Evolutionary conservation across 2,329 filamentous ascomycete species (phyloP).

Genomic region (Davidsoniella australis): DNA sequence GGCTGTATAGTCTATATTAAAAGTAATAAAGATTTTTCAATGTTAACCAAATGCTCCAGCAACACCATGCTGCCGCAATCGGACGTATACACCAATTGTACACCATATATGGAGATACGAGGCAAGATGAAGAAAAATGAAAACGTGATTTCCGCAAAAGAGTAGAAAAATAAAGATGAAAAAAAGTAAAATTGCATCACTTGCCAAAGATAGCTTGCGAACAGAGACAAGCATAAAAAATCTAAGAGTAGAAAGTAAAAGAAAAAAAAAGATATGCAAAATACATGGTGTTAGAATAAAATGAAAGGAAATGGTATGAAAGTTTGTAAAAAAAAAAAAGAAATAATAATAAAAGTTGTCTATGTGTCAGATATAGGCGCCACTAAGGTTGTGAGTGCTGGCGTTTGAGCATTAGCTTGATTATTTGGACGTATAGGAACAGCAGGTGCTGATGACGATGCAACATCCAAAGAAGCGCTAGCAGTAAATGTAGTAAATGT

Average conservation of each 20-base stretch:
- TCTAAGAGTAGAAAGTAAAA: not conserved
- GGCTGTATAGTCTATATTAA: too few relatives aligned
- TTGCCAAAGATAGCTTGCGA: not conserved
- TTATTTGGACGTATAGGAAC: not conserved
- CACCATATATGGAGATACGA: too few relatives aligned
- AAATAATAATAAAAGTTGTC: not conserved
- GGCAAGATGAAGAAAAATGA: too few relatives aligned
- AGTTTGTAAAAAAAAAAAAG: not conserved
- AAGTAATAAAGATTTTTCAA: too few relatives aligned
- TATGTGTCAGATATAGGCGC: too few relatives aligned
- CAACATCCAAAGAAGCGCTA: not conserved
- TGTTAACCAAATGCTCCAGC: too few relatives aligned
- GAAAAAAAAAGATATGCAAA: not conserved
- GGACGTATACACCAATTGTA: too few relatives aligned
- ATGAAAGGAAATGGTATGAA: not conserved
- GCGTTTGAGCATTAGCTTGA: too few relatives aligned
- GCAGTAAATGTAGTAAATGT: not conserved
- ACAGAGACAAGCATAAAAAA: not conserved
- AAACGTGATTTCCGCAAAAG: too few relatives aligned
- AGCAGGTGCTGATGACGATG: not conserved
- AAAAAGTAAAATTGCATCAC: not conserved
- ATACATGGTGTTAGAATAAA: not conserved
- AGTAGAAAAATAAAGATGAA: too few relatives aligned
- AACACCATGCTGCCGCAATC: too few relatives aligned
- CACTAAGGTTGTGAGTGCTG: too few relatives aligned